phyloP scores from a whole-genome alignment of 1,284 basidiomycete genomes.

The Schizopora paradoxa region DNA sequence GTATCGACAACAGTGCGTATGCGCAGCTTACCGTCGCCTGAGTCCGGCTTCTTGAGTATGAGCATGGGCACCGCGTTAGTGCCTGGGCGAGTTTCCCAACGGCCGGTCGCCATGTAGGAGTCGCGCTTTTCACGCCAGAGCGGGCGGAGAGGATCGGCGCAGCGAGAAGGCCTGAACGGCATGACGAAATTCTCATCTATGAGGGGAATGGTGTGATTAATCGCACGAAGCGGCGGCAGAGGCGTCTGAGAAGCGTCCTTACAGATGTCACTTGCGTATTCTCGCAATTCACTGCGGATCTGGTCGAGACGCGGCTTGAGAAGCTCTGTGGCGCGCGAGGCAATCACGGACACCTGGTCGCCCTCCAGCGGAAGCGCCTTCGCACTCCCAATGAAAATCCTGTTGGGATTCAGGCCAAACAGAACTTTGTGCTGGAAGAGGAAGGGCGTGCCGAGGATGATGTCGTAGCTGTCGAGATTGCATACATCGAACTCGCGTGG shows the following conservation, averaged over 20 bases:
- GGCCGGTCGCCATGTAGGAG: constrained; percentile 25
- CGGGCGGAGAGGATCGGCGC: constrained; percentile 25
- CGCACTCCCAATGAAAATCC: constrained; percentile 22
- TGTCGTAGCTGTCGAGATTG: constrained; percentile 30
- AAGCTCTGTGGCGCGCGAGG: constrained; percentile 12
- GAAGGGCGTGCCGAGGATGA: constrained; percentile 31
- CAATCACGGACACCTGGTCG: constrained; percentile 19
- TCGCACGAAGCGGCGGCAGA: constrained; percentile 28
- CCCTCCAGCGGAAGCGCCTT: constrained; percentile 21
- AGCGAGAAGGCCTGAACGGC: constrained; percentile 25
- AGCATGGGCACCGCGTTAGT: constrained; percentile 31
- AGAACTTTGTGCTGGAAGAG: constrained; percentile 27
- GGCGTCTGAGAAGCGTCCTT: constrained; percentile 22
- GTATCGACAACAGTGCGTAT: constrained; percentile 22
- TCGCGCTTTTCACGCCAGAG: constrained; percentile 28
- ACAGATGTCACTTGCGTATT: constrained; percentile 25
- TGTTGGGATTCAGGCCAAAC: constrained; percentile 17
- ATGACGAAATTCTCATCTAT: constrained; percentile 28
- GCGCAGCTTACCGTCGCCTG: constrained; percentile 21
- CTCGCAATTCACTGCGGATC: constrained; percentile 18
- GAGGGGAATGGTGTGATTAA: constrained; percentile 33
- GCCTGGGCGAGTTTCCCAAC: constrained; percentile 27
- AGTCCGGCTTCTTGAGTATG: constrained; percentile 31
- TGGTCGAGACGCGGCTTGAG: constrained; percentile 19
- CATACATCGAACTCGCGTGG: constrained; percentile 24